Base-by-base conservation (phyloP, 495 filamentous ascomycete genomes). In the Ascobolus immersus region DNA sequence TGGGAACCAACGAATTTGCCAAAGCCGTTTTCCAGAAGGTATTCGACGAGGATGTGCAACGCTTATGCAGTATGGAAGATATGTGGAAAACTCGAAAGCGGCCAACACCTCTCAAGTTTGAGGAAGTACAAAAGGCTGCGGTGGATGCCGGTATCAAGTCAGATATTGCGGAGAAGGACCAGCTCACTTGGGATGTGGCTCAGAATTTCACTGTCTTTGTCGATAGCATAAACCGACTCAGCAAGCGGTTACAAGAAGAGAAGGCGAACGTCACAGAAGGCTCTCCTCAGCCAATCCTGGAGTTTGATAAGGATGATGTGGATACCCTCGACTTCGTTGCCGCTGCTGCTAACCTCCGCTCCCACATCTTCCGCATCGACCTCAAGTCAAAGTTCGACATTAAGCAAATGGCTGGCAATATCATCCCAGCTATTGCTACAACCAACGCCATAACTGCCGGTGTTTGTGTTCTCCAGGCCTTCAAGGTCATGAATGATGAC, bases 321-420 rank as follows among this genome's bases (percentile, higher is more conserved):
- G 86, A 94, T 49, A 92, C 80, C 0, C 59, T 99, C 9, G 84
- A 94, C 45, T 94, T 99, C 46, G 89, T 99, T 8, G 68, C 82
- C 1, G 69, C 89, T 0, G 73, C 71, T 39, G 80, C 84, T 3
- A 94, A 94, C 41, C 57, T 99, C 22, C 66, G 86, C 21, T 84
- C 81, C 3, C 60, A 64, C 12, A 55, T 86, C 8, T 99, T 94
- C 45, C 74, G 69, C 29, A 89, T 99, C 32, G 77, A 86, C 39
- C 52, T 58, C 5, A 78, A 76, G 45, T 90, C 81, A 4, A 81
- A 91, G 34, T 99, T 93, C 39, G 80, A 93, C 48, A 82, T 84
- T 43, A 99, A 99, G 51, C 79, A 94, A 55, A 99, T 94, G 81
- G 86, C 86, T 17, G 86, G 86, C 33, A 94, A 94, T 44, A 99